phyloP scores from a whole-genome alignment of 1,139 yeast species.

The Pichia sp. region DNA sequence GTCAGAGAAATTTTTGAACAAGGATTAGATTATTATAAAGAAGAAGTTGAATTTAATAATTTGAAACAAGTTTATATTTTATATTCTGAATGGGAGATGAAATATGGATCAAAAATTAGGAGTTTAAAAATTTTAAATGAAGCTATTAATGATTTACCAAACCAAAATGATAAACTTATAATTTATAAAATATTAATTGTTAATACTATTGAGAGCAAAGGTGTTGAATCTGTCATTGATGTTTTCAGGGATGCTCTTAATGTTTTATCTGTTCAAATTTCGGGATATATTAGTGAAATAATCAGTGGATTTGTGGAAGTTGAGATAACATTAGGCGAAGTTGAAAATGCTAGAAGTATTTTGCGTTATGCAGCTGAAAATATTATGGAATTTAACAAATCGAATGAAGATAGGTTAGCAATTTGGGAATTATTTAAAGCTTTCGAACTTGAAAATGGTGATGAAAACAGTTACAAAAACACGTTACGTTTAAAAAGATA shows the following conservation, averaged over 20 bases:
- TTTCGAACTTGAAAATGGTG: conserved; percentile 68
- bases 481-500: conserved; percentile 63
- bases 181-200: conserved; percentile 29
- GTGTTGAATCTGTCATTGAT: conserved; percentile 21
- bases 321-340: conserved; percentile 45
- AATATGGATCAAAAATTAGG: conserved; percentile 38
- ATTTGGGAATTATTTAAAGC: conserved; percentile 52
- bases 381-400: conserved; percentile 25
- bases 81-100: conserved; percentile 60
- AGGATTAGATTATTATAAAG: conserved; percentile 34
- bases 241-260: conserved; percentile 41
- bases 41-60: conserved; percentile 26
- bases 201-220: conserved; percentile 20
- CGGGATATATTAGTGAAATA: conserved; percentile 24
- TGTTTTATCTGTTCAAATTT: conserved; percentile 31
- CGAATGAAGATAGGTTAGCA: conserved; percentile 13
- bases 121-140: conserved; percentile 23
- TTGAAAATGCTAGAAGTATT: conserved; percentile 55
- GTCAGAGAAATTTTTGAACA: conserved; percentile 72
- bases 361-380: conserved; percentile 44
- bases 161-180: conserved; percentile 28
- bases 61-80: conserved; percentile 43
- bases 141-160: conserved; percentile 34
- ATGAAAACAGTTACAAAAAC: conserved; percentile 65
- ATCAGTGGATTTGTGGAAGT: conserved; percentile 30